Evolutionary conservation across 805 yeast genomes (phyloP), one percentile per base, ranked within the genome.

Genomic region (Saccharomycopsis sp.): DNA sequence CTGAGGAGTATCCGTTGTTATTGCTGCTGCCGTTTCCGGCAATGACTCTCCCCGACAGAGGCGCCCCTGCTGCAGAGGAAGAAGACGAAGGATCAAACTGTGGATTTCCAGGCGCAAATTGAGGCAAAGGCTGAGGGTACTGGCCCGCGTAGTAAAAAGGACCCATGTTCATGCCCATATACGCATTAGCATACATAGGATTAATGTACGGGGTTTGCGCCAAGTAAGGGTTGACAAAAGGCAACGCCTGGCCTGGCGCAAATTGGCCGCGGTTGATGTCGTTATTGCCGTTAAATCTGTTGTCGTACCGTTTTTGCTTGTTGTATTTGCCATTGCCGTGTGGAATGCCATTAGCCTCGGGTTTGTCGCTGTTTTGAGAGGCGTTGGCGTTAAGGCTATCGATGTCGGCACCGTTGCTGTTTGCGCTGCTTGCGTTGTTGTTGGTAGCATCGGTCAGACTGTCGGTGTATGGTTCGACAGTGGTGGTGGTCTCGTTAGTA

Each of bases 261-360:
- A 44, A 44, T 12, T 24, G 48, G 47, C 15, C 50, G 2, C 51
- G 54, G 21, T 51, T 34, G 16, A 44, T 41, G 12, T 41, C n/a
- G 16, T 23, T 51, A 34, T 24, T 21, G 20, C 51, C 34, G 41
- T 48, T 53, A 52, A 50, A 34, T 46, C 20, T 8, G 16, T 66
- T 63, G 24, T 64, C 65, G 51, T 67, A 64, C 51, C 67, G 61
- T 37, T 58, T 52, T 23, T 52, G 63, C 56, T 64, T 62, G 54
- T 34, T 56, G 46, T 55, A 51, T 16, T 37, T 53, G 34, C 56
- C 61, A 24, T 23, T 37, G 34, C 29, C 24, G 21, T 48, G 21
- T 20, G 16, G 4, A n/a, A 20, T 48, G 21, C 9, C 7, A 48
- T 48, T 48, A 48, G 51, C 18, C 24, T n/a, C 24, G 9, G 8